Base-by-base conservation (phyloP, 108 stramenopile genomes). In the Licmophora abbreviata region DNA sequence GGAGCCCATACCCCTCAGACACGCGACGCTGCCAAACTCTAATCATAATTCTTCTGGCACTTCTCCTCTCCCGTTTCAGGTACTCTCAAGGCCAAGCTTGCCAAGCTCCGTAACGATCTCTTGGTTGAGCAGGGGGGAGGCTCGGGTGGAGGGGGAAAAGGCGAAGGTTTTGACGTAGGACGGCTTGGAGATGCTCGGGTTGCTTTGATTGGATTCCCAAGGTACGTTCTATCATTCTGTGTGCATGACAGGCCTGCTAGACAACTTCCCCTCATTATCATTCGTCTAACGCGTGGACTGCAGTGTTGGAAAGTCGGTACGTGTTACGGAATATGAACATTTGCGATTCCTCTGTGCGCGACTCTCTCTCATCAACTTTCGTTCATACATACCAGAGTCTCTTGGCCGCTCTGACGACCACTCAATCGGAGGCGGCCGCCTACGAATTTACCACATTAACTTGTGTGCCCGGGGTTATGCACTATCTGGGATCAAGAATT, bases 401-500 rank as follows among this genome's bases (percentile, higher is more conserved):
- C 6, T 73, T 97, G 46, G 67, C 68, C 27, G 65, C 79, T 12
- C 54, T 99, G 27, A 99, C 97, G 10, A 76, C 79, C 8, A 99
- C 98, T 4, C 74, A 95, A 74, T 82, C 77, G 22, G 93, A 96
- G 63, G 91, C 95, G 1, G 71, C 71, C 0, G 95, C 83, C 7
- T 88, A 90, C 53, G 85, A 93, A 69, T 98, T 97, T 68, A 98
- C 99, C 4, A 99, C 99, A 10, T 62, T 99, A 17, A 99, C 99
- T 1, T 98, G 97, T 56, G 95, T 99, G 36, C 99, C 99, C 24
- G 98, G 97, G 6, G 96, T 89, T 21, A 62, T 95, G 63, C 63
- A 81, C 11, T 79, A 79, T 51, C 89, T 85, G 51, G 88, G 95
- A 53, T 83, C 86, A 24, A 92, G 85, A 56, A 88, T 98, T 12